Evolutionary conservation across 306 rosid species (phyloP), one percentile per base, ranked within the genome.

Genomic region (Rosa chinensis): DNA sequence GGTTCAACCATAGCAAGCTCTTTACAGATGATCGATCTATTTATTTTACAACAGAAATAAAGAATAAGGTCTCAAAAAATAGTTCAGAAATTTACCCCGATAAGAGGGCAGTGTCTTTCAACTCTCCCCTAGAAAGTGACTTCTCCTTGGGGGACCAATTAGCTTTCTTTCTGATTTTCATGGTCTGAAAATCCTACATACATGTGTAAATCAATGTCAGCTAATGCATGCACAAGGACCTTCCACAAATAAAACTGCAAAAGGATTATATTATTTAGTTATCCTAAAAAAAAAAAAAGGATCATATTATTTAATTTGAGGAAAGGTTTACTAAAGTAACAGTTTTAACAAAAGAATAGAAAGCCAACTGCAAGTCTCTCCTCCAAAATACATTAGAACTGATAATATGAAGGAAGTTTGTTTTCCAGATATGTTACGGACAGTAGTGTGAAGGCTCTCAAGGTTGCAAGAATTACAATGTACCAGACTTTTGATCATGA

Each of bases 301-400:
- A 32, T 32, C 45, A 8, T 42, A 42, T 55, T 23, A 73, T 5
- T 53, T 20, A 8, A 2, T 55, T 13, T 55, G 6, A 20, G 14
- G 8, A 10, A 71, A 72, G 32, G 76, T n/a, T 37, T 16, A 44
- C 77, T 5, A 1, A 35, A 52, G 47, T 55, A 40, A 39, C 3
- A 7, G 10, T 6, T 18, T 55, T 5, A 20, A 55, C 61, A 42
- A 43, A 75, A 59, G 42, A 58, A 75, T 10, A 59, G 18, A 37
- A 75, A 23, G 50, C 40, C 67, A 55, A 25, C 25, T 25, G 40
- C 69, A 75, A 74, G 69, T 58, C 43, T 59, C 56, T 72, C 50
- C n/a, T 32, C 76, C 10, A 7, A 7, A n/a, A 49, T 49, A 32
- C 58, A 28, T 17, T 32, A 5, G 4, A 40, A 72, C 45, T 72